Percentiles rank a stretch among this genome's conserved stretches.
phyloP scores from a whole-genome alignment of 768 basidiomycete genomes.

The Hericium rajendrae region DNA sequence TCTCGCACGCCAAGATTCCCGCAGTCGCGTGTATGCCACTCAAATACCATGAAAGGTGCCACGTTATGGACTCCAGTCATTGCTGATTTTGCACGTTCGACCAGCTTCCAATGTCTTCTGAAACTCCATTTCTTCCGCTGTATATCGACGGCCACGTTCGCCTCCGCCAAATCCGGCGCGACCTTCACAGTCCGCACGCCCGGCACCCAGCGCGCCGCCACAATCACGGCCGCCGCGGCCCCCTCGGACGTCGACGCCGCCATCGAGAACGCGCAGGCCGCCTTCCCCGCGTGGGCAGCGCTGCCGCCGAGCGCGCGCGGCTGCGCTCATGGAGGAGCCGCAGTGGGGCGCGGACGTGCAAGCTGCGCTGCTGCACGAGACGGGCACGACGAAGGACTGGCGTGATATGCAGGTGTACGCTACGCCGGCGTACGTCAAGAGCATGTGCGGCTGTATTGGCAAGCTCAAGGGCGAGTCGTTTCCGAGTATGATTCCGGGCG shows the following conservation, averaged over 20 bases:
- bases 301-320: background rate
- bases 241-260: slow-evolving; percentile 11
- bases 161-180: slow-evolving; percentile 23
- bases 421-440: background rate
- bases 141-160: slow-evolving; percentile 30
- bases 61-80: no score
- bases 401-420: slow-evolving; percentile 10
- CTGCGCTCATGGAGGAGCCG: background rate
- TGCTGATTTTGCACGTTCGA: no score
- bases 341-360: background rate
- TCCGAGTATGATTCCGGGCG: slow-evolving; percentile 35
- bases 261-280: background rate
- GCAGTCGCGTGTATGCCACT: no score
- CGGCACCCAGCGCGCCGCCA: slow-evolving; percentile 31
- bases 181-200: slow-evolving; percentile 41
- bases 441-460: slow-evolving; percentile 19
- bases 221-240: slow-evolving; percentile 34
- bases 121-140: slow-evolving; percentile 18
- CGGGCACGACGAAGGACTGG: background rate
- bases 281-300: background rate
- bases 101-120: no score
- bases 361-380: background rate
- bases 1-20: no score
- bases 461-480: slow-evolving; percentile 35
- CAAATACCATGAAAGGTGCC: no score